Conservation (phyloP, 306 rosid genomes). For the Prunus persica region Prunus_persica_NCBIv2 NC_034014.1:18204001-18204500, state of each 20-base stretch:
- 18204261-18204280: slow-evolving; percentile 84
- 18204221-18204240: slow-evolving; percentile 79
- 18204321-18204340: slow-evolving; percentile 92
- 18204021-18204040: neutral
- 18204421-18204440: slow-evolving; percentile 77
- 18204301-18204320: slow-evolving; percentile 83
- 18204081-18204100: neutral
- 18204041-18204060: neutral
- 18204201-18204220: slow-evolving; percentile 83
- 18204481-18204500: slow-evolving; percentile 77
- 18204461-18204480: slow-evolving; percentile 84
- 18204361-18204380: slow-evolving; percentile 5
- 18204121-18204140: neutral
- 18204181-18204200: slow-evolving; percentile 60
- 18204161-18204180: slow-evolving; percentile 16
- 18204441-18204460: slow-evolving; percentile 81
- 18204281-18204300: slow-evolving; percentile 75
- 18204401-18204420: neutral
- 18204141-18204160: neutral
- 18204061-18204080: neutral
- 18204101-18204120: neutral
- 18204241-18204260: slow-evolving; percentile 60
- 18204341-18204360: slow-evolving; percentile 4
- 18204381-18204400: neutral
- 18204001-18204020: neutral